Percentiles rank a stretch among this genome's conserved stretches.
Evolutionary conservation across 257 asterid species (phyloP).

Genomic region (Solanum pennellii): DNA sequence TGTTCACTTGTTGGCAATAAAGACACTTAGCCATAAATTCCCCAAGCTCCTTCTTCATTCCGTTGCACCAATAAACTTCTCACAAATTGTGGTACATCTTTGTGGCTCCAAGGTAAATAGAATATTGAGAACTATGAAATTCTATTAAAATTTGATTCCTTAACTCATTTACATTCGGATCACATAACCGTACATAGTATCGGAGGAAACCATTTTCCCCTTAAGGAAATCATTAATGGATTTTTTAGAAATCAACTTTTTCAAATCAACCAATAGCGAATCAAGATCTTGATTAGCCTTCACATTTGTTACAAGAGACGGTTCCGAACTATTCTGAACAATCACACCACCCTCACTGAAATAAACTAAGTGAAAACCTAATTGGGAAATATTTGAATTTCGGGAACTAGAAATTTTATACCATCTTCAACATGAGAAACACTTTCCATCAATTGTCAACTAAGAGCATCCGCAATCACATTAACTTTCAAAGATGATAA

Average conservation of each 20-base stretch:
- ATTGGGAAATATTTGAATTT: no score
- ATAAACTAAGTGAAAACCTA: neutral
- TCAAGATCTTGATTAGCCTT: neutral
- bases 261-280: no score
- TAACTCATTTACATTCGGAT: neutral
- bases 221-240: neutral
- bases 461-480: neutral
- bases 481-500: neutral
- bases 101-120: neutral
- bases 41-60: neutral
- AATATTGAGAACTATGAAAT: neutral
- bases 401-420: neutral
- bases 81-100: neutral
- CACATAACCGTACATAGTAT: neutral
- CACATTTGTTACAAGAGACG: neutral
- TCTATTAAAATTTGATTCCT: neutral
- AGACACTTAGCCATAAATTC: neutral
- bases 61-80: neutral
- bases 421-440: neutral
- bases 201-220: neutral
- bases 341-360: neutral
- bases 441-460: no score
- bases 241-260: neutral
- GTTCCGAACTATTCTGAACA: no score
- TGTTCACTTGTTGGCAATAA: neutral